Conservation (phyloP, 208 protist species). For the Endotrypanum monterogeii region DNA sequence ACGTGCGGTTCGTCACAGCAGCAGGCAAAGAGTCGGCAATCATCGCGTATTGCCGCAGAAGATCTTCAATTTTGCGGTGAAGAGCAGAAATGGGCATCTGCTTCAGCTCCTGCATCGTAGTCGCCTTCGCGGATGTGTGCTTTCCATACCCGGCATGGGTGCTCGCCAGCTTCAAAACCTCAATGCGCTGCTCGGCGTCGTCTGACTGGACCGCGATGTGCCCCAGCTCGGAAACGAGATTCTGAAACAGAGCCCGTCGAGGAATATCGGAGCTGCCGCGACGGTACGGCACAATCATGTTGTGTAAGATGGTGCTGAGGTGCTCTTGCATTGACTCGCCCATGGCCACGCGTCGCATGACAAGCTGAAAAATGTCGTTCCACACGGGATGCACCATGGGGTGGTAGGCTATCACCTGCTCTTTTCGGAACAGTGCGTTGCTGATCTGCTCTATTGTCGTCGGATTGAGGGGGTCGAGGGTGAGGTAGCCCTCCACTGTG, state of each 20-base stretch:
- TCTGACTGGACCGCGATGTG: constrained; percentile 77
- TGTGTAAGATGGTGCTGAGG: constrained; percentile 83
- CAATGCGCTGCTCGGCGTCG: constrained; percentile 64
- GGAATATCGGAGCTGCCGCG: constrained; percentile 81
- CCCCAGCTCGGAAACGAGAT: constrained; percentile 72
- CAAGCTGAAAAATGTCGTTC: constrained; percentile 78
- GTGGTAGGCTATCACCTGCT: constrained; percentile 81
- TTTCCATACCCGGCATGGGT: constrained; percentile 79
- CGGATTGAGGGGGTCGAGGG: constrained; percentile 75
- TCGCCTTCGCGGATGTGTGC: constrained; percentile 65
- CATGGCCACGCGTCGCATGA: constrained; percentile 60
- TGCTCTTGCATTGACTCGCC: constrained; percentile 90
- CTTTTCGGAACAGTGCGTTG: constrained; percentile 85
- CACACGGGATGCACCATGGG: constrained; percentile 91
- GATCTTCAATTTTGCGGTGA: constrained; percentile 69
- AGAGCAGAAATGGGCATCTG: constrained; percentile 58
- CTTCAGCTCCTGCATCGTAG: constrained; percentile 66
- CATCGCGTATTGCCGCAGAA: constrained; percentile 68
- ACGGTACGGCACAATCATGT: constrained; percentile 81
- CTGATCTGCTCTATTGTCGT: constrained; percentile 78
- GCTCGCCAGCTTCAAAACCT: constrained; percentile 76
- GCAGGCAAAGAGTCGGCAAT: constrained; percentile 59
- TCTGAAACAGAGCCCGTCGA: constrained; percentile 75
- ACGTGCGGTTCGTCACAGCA: constrained; percentile 73
- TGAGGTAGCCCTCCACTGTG: constrained; percentile 47